Evolutionary conservation across 2,329 filamentous ascomycete species (phyloP), one percentile per base, ranked within the genome.

Genomic region (Aspergillus novoparasiticus): DNA sequence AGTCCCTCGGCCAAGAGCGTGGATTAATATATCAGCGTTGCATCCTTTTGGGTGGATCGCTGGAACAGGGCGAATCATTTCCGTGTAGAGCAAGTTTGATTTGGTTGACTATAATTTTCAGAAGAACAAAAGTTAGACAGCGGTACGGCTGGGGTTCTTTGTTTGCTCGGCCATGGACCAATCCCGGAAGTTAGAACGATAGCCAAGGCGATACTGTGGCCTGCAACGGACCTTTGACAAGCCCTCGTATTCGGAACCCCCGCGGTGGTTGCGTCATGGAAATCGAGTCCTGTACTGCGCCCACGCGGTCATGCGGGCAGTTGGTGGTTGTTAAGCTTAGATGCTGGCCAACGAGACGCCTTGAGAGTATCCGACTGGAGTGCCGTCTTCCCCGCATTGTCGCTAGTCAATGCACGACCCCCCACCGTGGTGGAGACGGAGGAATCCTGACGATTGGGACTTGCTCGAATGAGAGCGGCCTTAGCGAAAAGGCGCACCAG

Each of bases 391-490:
- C 51, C 51, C 51, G 51, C 51, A 55, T 55, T 39, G 51, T 55
- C 21, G 6, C 51, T 36, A 55, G 51, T 54, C 34, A 16, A 55
- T 55, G 51, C 51, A 36, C 51, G 11, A 54, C n/a, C 51, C 51
- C 51, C 16, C 51, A 23, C 51, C 10, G 21, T n/a, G 30, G 51
- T 54, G 51, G 51, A 23, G 32, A 23, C 19, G 0, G 32, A 39
- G n/a, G 51, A 36, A 55, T 55, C 51, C n/a, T 55, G 51, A 41
- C 51, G 51, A 55, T 39, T 36, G 28, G 39, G 28, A 32, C 14
- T n/a, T 19, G 16, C 32, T 39, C 51, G 6, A 55, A 55, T 26
- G n/a, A 39, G 10, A 8, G 19, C 9, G 39, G 39, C 39, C 39
- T 41, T 41, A 41, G 39, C 39, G 39, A 41, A 41, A 9, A n/a